Conservation (phyloP, 1,284 basidiomycete genomes). For the Prillingera fragicola region DNA sequence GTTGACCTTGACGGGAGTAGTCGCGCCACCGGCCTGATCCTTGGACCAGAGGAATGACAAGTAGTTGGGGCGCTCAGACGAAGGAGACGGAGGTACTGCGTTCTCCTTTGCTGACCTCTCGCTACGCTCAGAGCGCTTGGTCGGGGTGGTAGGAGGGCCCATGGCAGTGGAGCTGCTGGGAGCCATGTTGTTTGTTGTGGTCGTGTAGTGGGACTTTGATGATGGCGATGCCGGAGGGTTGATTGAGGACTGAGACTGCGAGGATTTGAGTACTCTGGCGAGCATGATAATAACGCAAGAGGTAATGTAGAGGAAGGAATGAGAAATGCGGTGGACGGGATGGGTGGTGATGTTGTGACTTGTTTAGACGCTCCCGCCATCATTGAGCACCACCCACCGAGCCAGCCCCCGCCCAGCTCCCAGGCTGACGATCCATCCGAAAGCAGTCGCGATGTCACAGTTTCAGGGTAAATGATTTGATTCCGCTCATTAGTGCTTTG, state of each 20-base stretch:
- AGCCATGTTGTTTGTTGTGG: not conserved
- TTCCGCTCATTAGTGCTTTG: not conserved
- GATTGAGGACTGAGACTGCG: conserved; percentile 27
- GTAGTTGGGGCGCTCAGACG: conserved; percentile 35
- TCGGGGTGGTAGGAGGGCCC: conserved; percentile 25
- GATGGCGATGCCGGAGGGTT: conserved; percentile 9
- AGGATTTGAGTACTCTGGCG: conserved; percentile 10
- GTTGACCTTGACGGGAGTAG: conserved; percentile 26
- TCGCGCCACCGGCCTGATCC: conserved; percentile 26
- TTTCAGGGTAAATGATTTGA: too few relatives aligned
- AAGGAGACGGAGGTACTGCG: conserved; percentile 9
- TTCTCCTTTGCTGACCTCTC: conserved; percentile 32
- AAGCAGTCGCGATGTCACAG: too few relatives aligned
- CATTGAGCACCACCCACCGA: too few relatives aligned
- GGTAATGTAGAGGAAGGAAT: not conserved
- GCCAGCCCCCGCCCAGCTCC: too few relatives aligned
- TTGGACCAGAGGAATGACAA: conserved; percentile 41
- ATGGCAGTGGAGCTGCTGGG: conserved; percentile 8
- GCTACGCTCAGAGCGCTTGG: conserved; percentile 37
- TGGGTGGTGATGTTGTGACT: conserved; percentile 8
- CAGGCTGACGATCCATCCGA: too few relatives aligned
- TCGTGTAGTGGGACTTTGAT: conserved; percentile 24
- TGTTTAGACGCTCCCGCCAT: too few relatives aligned
- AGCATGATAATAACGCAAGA: conserved; percentile 10
- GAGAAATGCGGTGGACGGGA: conserved; percentile 3